phyloP scores from a whole-genome alignment of 306 rosid species.

The Fragaria vesca region DNA sequence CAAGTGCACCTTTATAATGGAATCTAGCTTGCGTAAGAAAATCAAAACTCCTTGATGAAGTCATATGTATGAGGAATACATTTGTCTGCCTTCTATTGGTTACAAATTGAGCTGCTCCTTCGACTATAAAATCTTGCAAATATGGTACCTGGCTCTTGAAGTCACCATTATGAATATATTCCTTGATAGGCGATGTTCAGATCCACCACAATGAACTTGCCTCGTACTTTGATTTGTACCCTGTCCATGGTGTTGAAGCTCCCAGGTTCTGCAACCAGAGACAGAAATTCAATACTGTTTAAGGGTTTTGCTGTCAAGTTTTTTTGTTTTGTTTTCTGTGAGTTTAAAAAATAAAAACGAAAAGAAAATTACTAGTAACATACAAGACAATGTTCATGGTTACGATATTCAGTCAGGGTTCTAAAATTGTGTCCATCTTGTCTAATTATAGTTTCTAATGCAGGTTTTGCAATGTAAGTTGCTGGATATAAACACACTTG shows the following conservation, averaged over 20 bases:
- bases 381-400: slow-evolving; percentile 43
- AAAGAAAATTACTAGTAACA: slow-evolving; percentile 18
- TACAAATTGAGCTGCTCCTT: slow-evolving; percentile 62
- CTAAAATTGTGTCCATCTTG: slow-evolving; percentile 50
- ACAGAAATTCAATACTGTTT: neutral
- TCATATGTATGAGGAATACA: slow-evolving; percentile 49
- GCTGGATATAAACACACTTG: no score
- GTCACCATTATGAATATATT: slow-evolving; percentile 52
- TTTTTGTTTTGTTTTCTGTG: no score
- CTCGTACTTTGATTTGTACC: slow-evolving; percentile 58
- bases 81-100: slow-evolving; percentile 60
- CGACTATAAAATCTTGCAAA: slow-evolving; percentile 60
- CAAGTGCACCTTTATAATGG: neutral
- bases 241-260: slow-evolving; percentile 60
- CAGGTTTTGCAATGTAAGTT: no score
- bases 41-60: slow-evolving; percentile 59
- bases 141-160: slow-evolving; percentile 52
- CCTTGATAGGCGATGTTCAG: slow-evolving; percentile 47
- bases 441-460: slow-evolving; percentile 9
- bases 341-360: neutral
- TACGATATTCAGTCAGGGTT: slow-evolving; percentile 52
- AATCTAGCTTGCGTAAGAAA: neutral
- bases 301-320: neutral
- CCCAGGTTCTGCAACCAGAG: slow-evolving; percentile 65
- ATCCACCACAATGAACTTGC: slow-evolving; percentile 66